Evolutionary conservation across 345 rosid genomes (phyloP), one percentile per base, ranked within the genome.

Genomic region (Eucalyptus sp.): DNA sequence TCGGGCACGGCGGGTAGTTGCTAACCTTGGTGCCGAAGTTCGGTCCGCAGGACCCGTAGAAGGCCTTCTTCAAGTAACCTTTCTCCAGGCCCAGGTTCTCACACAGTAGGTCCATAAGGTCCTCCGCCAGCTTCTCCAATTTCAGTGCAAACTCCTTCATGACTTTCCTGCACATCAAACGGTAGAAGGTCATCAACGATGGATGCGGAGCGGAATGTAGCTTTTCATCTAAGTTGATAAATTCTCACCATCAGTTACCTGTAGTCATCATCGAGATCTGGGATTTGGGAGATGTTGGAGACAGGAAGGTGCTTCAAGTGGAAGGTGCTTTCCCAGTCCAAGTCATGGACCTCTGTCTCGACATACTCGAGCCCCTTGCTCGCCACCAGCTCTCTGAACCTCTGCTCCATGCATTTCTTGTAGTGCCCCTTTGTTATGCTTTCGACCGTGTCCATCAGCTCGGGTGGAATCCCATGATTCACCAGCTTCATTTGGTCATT

Each of bases 261-360:
- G 95, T 96, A 95, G 14, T 95, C 94, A 25, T 95, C 95, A 37
- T 91, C 84, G 86, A 97, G 99, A 90, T 97, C 98, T 29, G 97
- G 97, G 89, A 97, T 87, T 87, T 95, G 90, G 68, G 94, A 86
- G 83, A 96, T 90, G 92, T 95, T 95, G 2, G 98, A 94, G 51
- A 87, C 71, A 16, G 99, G 99, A 31, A 94, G 98, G 90, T 97
- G 99, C 64, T 94, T 94, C 20, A 97, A 50, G 90, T 29, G 90
- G 91, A 96, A 97, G 44, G 99, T 96, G 90, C 96, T 95, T 87
- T 97, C 99, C 99, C 99, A 97, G 87, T 97, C 99, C 94, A 96
- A 87, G 87, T 96, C 97, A 44, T 90, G 92, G 90, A 96, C 94
- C 95, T 96, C 99, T 4, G 94, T 80, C 48, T 91, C 88, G 68